Base-by-base conservation (phyloP, 805 yeast species). In the Kodamaea neixiangensis region DNA sequence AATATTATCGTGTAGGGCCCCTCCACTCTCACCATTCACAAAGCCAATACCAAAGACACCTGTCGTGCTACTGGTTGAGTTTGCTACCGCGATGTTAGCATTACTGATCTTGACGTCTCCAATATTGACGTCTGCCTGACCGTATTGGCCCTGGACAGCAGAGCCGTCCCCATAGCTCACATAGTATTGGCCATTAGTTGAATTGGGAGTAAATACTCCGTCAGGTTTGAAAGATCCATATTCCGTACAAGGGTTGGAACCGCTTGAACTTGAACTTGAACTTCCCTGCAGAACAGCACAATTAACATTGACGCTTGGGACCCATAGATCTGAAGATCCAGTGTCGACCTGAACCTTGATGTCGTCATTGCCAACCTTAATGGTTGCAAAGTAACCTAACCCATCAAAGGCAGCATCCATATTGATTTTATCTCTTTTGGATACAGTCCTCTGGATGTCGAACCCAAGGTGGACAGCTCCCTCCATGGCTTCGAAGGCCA, bases 151-250 rank as follows among this genome's bases (percentile, higher is more conserved):
- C 13, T 17, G 19, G 13, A 34, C 38, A 4, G 15, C 5, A 34
- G 19, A 10, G 13, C 19, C 19, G 15, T 34, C 38, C 3, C 7
- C 38, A 34, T 34, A 34, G 7, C 9, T 5, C 9, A 5, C 19
- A 13, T 10, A 14, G 38, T 34, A 34, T 5, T 7, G 9, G 3
- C 19, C 6, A 9, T 17, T 4, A 14, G 80, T 81, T 18, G 57
- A 49, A 5, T 60, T 54, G 64, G 73, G 80, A 1, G 78, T 47
- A 20, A 58, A 53, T 0, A 83, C 78, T 3, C 54, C 46, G 7
- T 56, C 59, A 5, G 77, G 68, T 56, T 75, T 72, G 60, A 79
- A 80, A 1, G 83, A 76, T 5, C 85, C 85, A 9, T 13, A 7
- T 13, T 11, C 7, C 7, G 38, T 34, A 14, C 38, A 34, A 14